Percentiles rank a stretch among this genome's conserved stretches.
Evolutionary conservation across 73 alveolate species (phyloP).

Genomic region (Tetrahymena borealis): DNA sequence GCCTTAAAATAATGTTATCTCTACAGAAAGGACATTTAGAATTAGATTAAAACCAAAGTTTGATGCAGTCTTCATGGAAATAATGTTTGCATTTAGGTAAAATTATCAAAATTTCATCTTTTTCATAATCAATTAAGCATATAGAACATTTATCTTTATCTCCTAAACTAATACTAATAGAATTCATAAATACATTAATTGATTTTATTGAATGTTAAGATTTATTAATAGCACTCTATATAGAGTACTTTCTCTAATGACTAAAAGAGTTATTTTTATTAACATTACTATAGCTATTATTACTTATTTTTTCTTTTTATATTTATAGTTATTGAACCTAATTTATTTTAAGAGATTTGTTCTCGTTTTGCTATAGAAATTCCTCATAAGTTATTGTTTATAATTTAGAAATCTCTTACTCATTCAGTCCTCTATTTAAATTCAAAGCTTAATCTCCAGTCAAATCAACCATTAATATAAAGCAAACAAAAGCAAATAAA

Average conservation of each 20-base stretch:
- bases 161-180: neutral
- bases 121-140: neutral
- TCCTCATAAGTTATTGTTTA: neutral
- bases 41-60: neutral
- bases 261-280: neutral
- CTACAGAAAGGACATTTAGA: neutral
- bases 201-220: neutral
- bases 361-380: neutral
- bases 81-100: neutral
- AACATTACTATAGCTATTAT: neutral
- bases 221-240: neutral
- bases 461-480: neutral
- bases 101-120: neutral
- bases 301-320: neutral
- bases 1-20: neutral
- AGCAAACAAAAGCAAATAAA: neutral
- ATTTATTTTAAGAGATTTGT: neutral
- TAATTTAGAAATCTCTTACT: neutral
- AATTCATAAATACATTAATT: neutral
- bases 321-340: neutral
- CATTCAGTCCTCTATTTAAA: neutral
- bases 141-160: neutral
- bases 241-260: neutral
- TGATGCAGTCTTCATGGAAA: neutral
- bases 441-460: neutral